Base-by-base conservation (phyloP, 2,329 filamentous ascomycete species). In the Fusarium xylarioides region DNA sequence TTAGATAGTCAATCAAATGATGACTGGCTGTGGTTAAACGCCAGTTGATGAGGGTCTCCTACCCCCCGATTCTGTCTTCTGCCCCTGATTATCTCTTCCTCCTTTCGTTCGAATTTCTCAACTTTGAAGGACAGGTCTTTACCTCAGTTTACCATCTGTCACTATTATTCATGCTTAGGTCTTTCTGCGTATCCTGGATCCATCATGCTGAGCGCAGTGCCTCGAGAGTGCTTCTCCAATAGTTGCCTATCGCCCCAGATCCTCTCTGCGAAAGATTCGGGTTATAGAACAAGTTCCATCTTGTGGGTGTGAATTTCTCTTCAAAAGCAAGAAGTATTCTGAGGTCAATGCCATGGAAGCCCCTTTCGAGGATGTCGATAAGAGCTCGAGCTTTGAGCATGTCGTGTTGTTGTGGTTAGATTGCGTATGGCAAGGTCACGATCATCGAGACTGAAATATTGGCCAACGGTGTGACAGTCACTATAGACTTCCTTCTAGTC, bases 1-100 rank as follows among this genome's bases (percentile, higher is more conserved):
- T 38, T 26, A 32, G 21, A 32, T 69, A 53, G 12, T 26, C 50
- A 55, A 44, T 66, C 47, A 66, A 70, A 40, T 42, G 18, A 63
- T 34, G 21, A 55, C 40, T 55, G 8, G 15, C n/a, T 44, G 35
- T 49, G 28, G 35, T 44, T 32, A 40, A 40, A 34, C 32, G 32
- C 32, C 57, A 64, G 11, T 28, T 62, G n/a, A 44, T 49, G 15
- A 53, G 12, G 50, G 19, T 54, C 19, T 32, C 18, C 14, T 23
- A n/a, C 21, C 46, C 46, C 35, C n/a, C n/a, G 9, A 19, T 30
- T 38, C 32, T 18, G 28, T 21, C 34, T 30, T 34, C 18, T 43
- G n/a, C 26, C 14, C 28, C 19, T 23, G 32, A 26, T 26, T 19
- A 35, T 34, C 19, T 46, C 21, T 37, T 28, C 21, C n/a, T 50